phyloP scores from a whole-genome alignment of 805 yeast genomes.

The Wickerhamomyces tratensis region DNA sequence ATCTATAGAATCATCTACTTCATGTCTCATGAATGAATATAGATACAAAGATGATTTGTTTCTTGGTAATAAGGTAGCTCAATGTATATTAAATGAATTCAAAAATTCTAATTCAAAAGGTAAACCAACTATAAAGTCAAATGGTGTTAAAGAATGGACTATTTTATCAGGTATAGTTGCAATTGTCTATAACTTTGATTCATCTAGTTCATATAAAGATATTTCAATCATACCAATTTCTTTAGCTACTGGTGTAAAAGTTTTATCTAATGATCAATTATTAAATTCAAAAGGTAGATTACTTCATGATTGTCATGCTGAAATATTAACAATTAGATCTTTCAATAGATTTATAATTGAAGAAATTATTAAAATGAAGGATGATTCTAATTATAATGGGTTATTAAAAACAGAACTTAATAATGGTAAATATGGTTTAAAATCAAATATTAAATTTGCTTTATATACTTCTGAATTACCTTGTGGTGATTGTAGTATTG shows the following conservation, averaged over 20 bases:
- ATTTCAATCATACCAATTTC: conserved; percentile 28
- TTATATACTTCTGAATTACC: conserved; percentile 70
- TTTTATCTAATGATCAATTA: conserved; percentile 46
- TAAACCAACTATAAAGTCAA: conserved; percentile 51
- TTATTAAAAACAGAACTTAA: too few species aligned
- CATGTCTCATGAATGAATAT: too few species aligned
- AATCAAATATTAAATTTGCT: conserved; percentile 33
- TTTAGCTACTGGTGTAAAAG: conserved; percentile 77
- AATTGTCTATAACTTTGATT: conserved; percentile 1
- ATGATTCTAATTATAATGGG: neutral
- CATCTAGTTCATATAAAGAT: neutral
- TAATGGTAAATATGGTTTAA: conserved; percentile 20
- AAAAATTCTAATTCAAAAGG: conserved; percentile 27
- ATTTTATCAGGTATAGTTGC: conserved; percentile 69
- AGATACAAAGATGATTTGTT: too few species aligned
- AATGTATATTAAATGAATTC: neutral
- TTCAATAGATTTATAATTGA: conserved; percentile 36
- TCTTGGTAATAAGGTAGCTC: neutral
- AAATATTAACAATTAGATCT: conserved; percentile 60
- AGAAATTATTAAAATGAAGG: conserved; percentile 6
- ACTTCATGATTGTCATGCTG: conserved; percentile 90
- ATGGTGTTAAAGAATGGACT: conserved; percentile 74
- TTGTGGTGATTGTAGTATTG: conserved; percentile 85
- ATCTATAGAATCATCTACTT: too few species aligned
- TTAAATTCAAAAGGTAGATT: conserved; percentile 43